phyloP scores from a whole-genome alignment of 768 basidiomycete species.

The Termitomyces bulborhizus region DNA sequence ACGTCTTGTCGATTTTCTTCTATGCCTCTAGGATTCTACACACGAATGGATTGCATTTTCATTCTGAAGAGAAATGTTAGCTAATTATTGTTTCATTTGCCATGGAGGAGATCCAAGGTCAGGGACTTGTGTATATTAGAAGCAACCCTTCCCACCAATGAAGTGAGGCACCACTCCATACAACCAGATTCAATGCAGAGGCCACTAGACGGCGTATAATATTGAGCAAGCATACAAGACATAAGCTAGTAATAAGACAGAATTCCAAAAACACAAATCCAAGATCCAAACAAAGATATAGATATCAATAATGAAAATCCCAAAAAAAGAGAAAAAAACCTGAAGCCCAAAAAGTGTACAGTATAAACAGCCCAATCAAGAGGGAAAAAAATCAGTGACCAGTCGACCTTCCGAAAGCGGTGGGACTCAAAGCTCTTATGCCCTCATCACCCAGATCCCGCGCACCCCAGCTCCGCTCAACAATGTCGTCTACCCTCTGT shows the following conservation, averaged over 20 bases:
- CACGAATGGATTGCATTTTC: not conserved
- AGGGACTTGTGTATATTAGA: no score
- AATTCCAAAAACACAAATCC: not conserved
- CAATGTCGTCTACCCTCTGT: constrained; percentile 28
- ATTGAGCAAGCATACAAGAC: not conserved
- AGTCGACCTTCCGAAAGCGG: constrained; percentile 15
- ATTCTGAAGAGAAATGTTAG: not conserved
- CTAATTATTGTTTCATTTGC: no score
- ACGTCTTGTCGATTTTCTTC: not conserved
- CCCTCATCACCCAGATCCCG: constrained; percentile 16
- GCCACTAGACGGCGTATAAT: not conserved
- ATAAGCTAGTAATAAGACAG: not conserved
- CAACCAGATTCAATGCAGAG: not conserved
- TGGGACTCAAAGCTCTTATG: constrained; percentile 19
- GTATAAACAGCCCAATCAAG: not conserved
- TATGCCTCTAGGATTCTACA: not conserved
- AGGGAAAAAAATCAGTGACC: not conserved
- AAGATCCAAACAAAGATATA: not conserved
- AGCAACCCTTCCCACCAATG: not conserved
- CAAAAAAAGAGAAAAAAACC: no score
- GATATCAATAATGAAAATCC: not conserved
- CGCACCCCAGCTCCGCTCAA: constrained; percentile 28
- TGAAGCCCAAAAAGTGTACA: not conserved
- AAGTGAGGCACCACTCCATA: not conserved
- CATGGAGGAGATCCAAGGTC: no score